Base-by-base conservation (phyloP, 202 grass and related monocot genomes). In the Schoenoplectus triqueter region DNA sequence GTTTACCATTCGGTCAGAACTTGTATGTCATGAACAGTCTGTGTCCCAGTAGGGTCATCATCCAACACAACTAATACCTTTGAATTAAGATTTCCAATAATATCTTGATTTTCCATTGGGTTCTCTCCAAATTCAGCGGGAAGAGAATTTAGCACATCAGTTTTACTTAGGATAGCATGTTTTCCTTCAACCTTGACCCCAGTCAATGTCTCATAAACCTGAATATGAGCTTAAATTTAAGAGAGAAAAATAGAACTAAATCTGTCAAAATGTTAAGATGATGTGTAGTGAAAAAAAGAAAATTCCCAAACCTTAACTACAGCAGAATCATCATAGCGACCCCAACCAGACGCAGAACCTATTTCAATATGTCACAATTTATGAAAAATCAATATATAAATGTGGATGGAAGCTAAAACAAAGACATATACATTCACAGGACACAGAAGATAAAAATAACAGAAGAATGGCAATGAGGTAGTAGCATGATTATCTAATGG, bases 41-140 rank as follows among this genome's bases (percentile, higher is more conserved):
- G 95, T 64, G 95, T 98, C 85, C 95, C 95, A 84, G 95, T 98
- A n/a, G 95, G 95, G 84, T 98, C 95, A 83, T 98, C 95, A 86
- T 98, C 95, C 80, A 98, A 88, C 75, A 98, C 95, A 54, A 98
- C 91, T 76, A 98, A 82, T 84, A 98, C 80, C 42, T 95, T 98
- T 89, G 87, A 92, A 88, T 85, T 79, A 69, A 64, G 85, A 72
- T 85, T 85, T 84, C 88, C 52, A 78, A 88, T 72, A 61, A 90
- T 78, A 86, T 86, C 74, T 86, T 88, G 66, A 84, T 91, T 82
- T 85, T 89, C 85, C 85, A 95, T 88, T 82, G 92, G 88, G 86
- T 95, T 86, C 85, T 89, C 91, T 17, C 88, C 85, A 92, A 92
- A 98, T 87, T 95, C 95, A 88, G 73, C 44, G 52, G 95, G 92